Evolutionary conservation across 2,329 filamentous ascomycete genomes (phyloP).

Genomic region (Rhexocercosporidium sp.): DNA sequence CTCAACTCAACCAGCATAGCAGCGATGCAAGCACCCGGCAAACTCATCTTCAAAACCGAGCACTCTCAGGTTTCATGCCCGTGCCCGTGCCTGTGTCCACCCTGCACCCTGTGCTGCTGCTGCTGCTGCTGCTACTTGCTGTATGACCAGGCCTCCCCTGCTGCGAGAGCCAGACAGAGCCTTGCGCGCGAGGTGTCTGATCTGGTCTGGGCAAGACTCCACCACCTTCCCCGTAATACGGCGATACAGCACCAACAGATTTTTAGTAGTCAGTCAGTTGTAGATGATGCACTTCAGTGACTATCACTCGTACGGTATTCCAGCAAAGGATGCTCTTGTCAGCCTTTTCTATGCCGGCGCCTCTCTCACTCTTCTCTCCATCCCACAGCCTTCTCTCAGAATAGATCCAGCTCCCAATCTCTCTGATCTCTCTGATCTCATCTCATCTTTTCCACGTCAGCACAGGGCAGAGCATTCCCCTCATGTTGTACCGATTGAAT

Average conservation of each 20-base stretch:
- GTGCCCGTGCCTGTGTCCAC: background rate
- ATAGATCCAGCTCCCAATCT: too few relatives aligned
- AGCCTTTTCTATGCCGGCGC: background rate
- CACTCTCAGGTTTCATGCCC: constrained; percentile 4
- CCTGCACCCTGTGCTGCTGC: background rate
- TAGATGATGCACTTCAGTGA: background rate
- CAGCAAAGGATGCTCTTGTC: background rate
- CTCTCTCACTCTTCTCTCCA: background rate
- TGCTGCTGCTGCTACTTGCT: too few relatives aligned
- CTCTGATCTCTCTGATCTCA: background rate
- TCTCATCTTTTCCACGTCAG: background rate
- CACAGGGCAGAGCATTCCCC: background rate
- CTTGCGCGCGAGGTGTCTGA: constrained; percentile 7
- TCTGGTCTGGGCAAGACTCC: background rate
- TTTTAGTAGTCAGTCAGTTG: background rate
- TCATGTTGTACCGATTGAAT: background rate
- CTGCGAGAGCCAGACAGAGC: too few relatives aligned
- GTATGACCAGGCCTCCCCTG: too few relatives aligned
- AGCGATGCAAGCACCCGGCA: background rate
- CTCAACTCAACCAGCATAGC: background rate
- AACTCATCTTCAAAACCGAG: background rate
- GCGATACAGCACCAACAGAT: background rate
- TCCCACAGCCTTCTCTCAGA: background rate
- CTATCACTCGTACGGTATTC: background rate
- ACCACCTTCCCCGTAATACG: background rate